phyloP scores from a whole-genome alignment of 2,329 filamentous ascomycete species.

The Botrytis aclada region DNA sequence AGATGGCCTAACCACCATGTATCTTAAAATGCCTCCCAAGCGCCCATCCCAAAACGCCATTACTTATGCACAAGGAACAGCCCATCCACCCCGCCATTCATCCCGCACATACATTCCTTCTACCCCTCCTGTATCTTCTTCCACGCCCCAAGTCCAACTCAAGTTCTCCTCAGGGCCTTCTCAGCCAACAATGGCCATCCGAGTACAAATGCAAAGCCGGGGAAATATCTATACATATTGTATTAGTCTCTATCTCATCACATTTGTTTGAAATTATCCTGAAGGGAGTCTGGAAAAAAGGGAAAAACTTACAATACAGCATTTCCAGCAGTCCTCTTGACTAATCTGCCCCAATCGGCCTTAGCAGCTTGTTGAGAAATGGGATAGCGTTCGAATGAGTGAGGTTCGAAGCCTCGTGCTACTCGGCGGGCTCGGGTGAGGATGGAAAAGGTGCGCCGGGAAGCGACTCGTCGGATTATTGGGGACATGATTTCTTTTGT shows the following conservation, averaged over 20 bases:
- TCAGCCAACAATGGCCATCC: conserved; percentile 20
- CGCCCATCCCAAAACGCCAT: conserved; percentile 1
- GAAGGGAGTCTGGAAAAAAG: too few species aligned
- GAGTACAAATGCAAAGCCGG: conserved; percentile 15
- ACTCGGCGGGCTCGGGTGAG: conserved; percentile 8
- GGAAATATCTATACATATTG: conserved; percentile 9
- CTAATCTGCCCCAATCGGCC: conserved; percentile 8
- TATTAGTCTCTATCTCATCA: background rate
- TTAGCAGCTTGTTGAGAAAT: conserved; percentile 7
- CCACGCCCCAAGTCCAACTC: background rate
- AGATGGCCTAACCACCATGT: background rate
- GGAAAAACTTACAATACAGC: conserved; percentile 8
- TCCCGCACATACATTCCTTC: background rate
- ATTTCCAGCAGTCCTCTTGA: background rate
- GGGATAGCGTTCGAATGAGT: conserved; percentile 15
- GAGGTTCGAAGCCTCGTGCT: conserved; percentile 13
- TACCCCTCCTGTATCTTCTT: background rate
- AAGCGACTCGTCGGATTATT: conserved; percentile 11
- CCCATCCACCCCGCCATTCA: background rate
- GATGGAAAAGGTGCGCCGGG: conserved; percentile 16
- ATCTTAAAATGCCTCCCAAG: background rate
- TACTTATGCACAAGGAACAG: background rate
- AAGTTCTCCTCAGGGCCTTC: background rate
- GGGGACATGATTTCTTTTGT: conserved; percentile 12
- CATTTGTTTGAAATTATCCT: background rate